Evolutionary conservation across 306 rosid species (phyloP).

Genomic region (Mimosa pudica): DNA sequence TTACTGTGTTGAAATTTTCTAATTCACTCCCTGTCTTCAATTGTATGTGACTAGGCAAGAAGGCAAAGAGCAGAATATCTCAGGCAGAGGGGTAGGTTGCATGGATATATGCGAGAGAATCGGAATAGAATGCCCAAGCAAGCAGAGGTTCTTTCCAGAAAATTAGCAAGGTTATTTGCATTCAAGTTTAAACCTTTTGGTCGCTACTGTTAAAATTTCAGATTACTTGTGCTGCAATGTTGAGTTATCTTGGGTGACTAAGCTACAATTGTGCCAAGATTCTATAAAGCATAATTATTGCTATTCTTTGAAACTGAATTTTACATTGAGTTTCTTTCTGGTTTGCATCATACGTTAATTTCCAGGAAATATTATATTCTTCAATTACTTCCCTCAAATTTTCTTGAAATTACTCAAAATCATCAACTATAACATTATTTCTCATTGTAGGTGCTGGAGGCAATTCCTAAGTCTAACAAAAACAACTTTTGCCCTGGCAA

Average conservation of each 20-base stretch:
- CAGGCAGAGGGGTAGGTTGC: slow-evolving; percentile 73
- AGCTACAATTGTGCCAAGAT: not conserved
- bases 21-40: slow-evolving; percentile 5
- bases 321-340: slow-evolving; percentile 2
- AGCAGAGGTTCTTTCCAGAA: slow-evolving; percentile 81
- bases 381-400: not conserved
- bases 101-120: slow-evolving; percentile 45
- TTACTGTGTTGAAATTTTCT: not conserved
- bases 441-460: slow-evolving; percentile 82
- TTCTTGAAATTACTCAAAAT: slow-evolving; percentile 6
- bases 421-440: slow-evolving; percentile 18
- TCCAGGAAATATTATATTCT: not conserved
- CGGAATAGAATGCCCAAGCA: slow-evolving; percentile 64
- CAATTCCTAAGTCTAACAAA: slow-evolving; percentile 58
- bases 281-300: slow-evolving; percentile 11
- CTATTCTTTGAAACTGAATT: slow-evolving; percentile 3
- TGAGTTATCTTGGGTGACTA: slow-evolving; percentile 9
- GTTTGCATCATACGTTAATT: not conserved
- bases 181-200: slow-evolving; percentile 9
- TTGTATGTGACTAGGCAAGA: slow-evolving; percentile 58
- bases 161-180: slow-evolving; percentile 69
- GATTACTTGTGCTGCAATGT: slow-evolving; percentile 6
- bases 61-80: slow-evolving; percentile 91
- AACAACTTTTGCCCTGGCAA: slow-evolving; percentile 76
- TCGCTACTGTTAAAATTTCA: slow-evolving; percentile 19